Base-by-base conservation (phyloP, 352 stramenopile species). In the Phytophthora meadii region DNA sequence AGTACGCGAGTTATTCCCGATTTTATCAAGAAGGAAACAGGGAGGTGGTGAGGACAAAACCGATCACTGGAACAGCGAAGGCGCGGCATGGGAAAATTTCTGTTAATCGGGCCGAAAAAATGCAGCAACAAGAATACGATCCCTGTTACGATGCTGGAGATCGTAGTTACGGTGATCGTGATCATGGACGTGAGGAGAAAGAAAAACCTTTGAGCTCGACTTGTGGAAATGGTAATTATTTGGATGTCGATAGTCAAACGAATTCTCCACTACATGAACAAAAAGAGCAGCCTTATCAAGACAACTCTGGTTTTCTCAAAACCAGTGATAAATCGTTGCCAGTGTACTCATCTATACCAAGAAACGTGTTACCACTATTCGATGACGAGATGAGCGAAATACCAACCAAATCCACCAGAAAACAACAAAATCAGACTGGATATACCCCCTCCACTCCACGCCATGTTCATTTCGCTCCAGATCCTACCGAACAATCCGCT, bases 1-100 rank as follows among this genome's bases (percentile, higher is more conserved):
- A 70, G 28, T 39, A 62, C 7, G 17, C 25, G 30, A 74, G 36
- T 19, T 84, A 84, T 55, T 54, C 63, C 15, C 54, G 32, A 53
- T 55, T 30, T 11, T 51, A 65, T 48, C 52, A 62, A 11, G 46
- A 65, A 22, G 53, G 22, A 0, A 47, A 11, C 9, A 49, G 28
- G 30, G 44, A 60, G 1, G n/a, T 56, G 25, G 40, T 40, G 11
- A 19, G 12, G 19, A 53, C 11, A 7, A 36, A 56, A 24, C 10
- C 19, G n/a, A 42, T 22, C 17, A 11, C 3, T 40, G 27, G 7
- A 60, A 5, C 14, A 49, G 32, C 12, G 2, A 37, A 30, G 24
- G 5, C 45, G 10, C 12, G 22, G 22, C 24, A 6, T 40, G 39
- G 15, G 25, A 59, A 42, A 17, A 22, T 2, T 39, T 5, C 6